Conservation (phyloP, 805 yeast genomes). For the Candida jianshihensis region DNA sequence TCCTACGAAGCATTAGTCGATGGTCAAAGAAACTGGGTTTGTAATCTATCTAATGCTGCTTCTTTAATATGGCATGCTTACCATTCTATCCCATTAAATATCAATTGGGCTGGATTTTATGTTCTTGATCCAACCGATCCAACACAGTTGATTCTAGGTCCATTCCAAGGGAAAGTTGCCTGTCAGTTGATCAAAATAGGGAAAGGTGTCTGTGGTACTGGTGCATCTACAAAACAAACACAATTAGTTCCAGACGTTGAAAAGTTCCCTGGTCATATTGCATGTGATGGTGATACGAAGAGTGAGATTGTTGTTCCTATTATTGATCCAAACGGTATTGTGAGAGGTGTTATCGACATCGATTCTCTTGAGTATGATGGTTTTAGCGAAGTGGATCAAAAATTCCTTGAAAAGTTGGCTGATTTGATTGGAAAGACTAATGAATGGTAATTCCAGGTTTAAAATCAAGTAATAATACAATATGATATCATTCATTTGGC, state of each 20-base stretch:
- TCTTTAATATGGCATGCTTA: conserved; percentile 87
- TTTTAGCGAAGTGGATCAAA: conserved; percentile 57
- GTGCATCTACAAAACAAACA: conserved; percentile 52
- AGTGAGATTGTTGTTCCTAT: conserved; percentile 94
- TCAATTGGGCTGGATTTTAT: conserved; percentile 95
- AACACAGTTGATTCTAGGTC: conserved; percentile 65
- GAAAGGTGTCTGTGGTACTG: conserved; percentile 87
- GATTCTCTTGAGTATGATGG: conserved; percentile 66
- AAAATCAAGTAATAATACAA: no score
- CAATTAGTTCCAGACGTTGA: conserved; percentile 78
- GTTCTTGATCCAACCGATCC: conserved; percentile 31
- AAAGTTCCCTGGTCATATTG: conserved; percentile 85
- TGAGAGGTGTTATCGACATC: conserved; percentile 77
- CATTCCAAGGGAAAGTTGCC: conserved; percentile 95
- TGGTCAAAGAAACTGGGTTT: conserved; percentile 76
- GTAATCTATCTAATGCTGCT: conserved; percentile 80
- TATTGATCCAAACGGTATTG: conserved; percentile 30
- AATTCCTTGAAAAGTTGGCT: conserved; percentile 55
- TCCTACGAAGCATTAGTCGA: conserved; percentile 59
- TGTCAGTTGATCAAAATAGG: conserved; percentile 80
- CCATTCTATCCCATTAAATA: conserved; percentile 45
- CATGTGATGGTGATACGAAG: conserved; percentile 92
- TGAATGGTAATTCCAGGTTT: conserved; percentile 43
- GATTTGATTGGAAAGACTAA: conserved; percentile 44
- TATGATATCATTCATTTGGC: no score